These are phyloP conservation scores for Naganishia sp. DNA, from an alignment of 1,284 basidiomycete genomes.

Conservation along the genomic window DNA sequence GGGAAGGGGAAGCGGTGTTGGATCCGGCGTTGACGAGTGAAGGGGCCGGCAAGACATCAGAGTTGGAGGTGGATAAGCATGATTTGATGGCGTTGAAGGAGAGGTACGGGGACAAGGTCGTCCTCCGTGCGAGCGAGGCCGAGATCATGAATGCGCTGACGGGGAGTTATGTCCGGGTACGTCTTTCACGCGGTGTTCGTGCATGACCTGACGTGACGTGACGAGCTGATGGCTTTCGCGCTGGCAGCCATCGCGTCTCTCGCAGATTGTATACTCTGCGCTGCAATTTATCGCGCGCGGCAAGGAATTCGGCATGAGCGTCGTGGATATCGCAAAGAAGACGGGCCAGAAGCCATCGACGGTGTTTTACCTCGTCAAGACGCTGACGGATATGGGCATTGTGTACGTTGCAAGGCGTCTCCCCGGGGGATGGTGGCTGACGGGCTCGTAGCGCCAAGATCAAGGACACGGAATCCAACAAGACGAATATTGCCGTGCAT, in stretches of 20 bases:
- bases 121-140: slow-evolving; percentile 13
- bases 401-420: slow-evolving; percentile 18
- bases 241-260: slow-evolving; percentile 15
- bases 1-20: background rate
- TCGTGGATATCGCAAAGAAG: slow-evolving; percentile 28
- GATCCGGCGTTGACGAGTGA: background rate
- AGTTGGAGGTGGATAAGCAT: slow-evolving; percentile 4
- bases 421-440: background rate
- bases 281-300: slow-evolving; percentile 27
- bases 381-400: slow-evolving; percentile 31
- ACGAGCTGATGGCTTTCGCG: background rate
- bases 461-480: slow-evolving; percentile 29
- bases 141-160: slow-evolving; percentile 28
- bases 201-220: no score
- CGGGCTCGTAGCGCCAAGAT: slow-evolving; percentile 26
- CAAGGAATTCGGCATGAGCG: slow-evolving; percentile 14
- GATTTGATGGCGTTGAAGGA: slow-evolving; percentile 27
- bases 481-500: slow-evolving; percentile 31
- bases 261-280: slow-evolving; percentile 14
- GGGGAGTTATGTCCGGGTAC: slow-evolving; percentile 27
- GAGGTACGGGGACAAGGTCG: slow-evolving; percentile 26
- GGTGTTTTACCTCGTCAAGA: slow-evolving; percentile 33
- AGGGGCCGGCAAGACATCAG: background rate
- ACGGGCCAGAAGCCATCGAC: slow-evolving; percentile 23
- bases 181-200: background rate